Evolutionary conservation across 1,139 yeast genomes (phyloP).

Genomic region (Zygosaccharomyces sapae): DNA sequence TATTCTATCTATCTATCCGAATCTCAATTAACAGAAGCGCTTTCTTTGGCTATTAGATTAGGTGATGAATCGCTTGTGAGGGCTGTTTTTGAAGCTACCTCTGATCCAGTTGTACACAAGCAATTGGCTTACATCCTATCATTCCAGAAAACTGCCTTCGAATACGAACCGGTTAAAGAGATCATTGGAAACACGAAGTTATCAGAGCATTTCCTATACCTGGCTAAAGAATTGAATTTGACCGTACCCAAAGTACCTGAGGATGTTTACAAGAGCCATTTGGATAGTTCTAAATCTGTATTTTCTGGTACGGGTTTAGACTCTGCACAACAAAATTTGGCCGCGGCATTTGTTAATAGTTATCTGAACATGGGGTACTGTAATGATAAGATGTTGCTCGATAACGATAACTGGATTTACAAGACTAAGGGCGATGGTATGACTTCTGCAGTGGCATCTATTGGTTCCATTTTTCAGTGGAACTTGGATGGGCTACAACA

Average conservation of each 20-base stretch:
- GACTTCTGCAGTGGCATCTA: constrained; percentile 90
- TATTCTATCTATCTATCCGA: constrained; percentile 77
- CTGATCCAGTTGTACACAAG: constrained; percentile 70
- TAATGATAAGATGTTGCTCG: constrained; percentile 73
- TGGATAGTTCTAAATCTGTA: constrained; percentile 62
- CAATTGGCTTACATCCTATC: constrained; percentile 90
- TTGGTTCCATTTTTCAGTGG: constrained; percentile 92
- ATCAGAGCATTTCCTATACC: constrained; percentile 73
- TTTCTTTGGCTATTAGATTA: constrained; percentile 81
- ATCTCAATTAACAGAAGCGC: constrained; percentile 82
- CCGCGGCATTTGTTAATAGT: constrained; percentile 90
- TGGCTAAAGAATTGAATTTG: constrained; percentile 82
- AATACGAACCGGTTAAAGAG: constrained; percentile 75
- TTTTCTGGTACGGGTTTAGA: constrained; percentile 60
- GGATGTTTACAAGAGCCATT: constrained; percentile 87
- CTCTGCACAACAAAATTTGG: constrained; percentile 92
- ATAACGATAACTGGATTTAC: constrained; percentile 83
- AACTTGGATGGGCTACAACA: constrained; percentile 87
- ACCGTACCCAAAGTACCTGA: constrained; percentile 91
- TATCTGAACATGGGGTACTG: constrained; percentile 90
- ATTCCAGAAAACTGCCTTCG: constrained; percentile 79
- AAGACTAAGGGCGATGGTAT: constrained; percentile 90
- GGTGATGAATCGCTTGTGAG: constrained; percentile 76
- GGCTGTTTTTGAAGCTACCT: constrained; percentile 71
- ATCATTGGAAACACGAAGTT: constrained; percentile 76